A percentile compares a stretch with the other conserved stretches of the same genome.
Conservation (phyloP, 2,329 filamentous ascomycete species). For the Aspergillus awamori region DNA sequence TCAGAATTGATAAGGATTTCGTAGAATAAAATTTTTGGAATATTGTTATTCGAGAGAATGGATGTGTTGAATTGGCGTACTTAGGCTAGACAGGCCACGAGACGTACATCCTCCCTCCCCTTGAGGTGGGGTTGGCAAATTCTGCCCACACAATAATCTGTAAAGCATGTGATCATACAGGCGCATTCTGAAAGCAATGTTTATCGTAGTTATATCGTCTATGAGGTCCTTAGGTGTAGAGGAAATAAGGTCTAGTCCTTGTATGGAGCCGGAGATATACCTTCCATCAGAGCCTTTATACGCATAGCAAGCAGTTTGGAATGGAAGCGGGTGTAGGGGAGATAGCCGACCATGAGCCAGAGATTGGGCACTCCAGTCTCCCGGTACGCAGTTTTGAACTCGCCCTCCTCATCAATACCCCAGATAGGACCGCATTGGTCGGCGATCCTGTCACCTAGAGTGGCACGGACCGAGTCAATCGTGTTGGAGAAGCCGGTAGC, state of each 20-base stretch:
- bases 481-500: conserved; percentile 34
- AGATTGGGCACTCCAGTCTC: conserved; percentile 40
- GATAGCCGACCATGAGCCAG: conserved; percentile 44
- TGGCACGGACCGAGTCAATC: conserved; percentile 28
- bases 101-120: too few species aligned
- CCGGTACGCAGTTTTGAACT: conserved; percentile 34
- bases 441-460: conserved; percentile 29
- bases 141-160: too few species aligned
- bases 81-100: too few species aligned
- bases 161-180: too few species aligned
- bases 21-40: too few species aligned
- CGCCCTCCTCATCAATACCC: conserved; percentile 35
- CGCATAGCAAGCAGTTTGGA: conserved; percentile 41
- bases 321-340: conserved; percentile 39
- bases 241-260: neutral
- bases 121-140: too few species aligned
- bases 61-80: too few species aligned
- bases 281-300: conserved; percentile 32
- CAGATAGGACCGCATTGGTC: conserved; percentile 28
- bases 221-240: too few species aligned
- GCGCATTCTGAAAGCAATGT: too few species aligned
- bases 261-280: conserved; percentile 7
- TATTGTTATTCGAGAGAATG: too few species aligned
- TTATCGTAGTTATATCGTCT: too few species aligned
- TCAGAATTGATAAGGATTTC: too few species aligned